Evolutionary conservation across 2,329 filamentous ascomycete genomes (phyloP).

Genomic region (Nannizzia gypsea): DNA sequence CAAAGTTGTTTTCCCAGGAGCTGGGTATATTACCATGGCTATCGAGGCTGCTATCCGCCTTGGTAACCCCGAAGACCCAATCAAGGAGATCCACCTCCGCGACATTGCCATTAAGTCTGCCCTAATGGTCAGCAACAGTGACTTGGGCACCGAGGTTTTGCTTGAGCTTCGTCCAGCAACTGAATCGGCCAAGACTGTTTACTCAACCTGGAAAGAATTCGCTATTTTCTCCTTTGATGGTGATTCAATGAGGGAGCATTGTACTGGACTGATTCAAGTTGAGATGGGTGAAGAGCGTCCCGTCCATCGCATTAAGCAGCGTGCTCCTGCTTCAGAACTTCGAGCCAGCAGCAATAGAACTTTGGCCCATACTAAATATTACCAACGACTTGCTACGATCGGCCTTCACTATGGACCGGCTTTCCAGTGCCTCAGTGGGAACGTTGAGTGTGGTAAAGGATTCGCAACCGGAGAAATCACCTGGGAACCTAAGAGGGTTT

Average conservation of each 20-base stretch:
- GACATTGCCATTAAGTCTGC: constrained; percentile 13
- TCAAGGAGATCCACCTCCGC: constrained; percentile 5
- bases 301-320: constrained; percentile 8
- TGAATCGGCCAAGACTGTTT: constrained; percentile 12
- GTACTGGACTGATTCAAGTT: constrained; percentile 16
- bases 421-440: constrained; percentile 15
- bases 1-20: constrained; percentile 12
- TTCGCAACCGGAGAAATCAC: constrained; percentile 16
- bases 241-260: constrained; percentile 15
- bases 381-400: constrained; percentile 14
- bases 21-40: constrained; percentile 12
- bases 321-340: constrained; percentile 9
- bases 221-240: constrained; percentile 16
- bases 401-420: constrained; percentile 17
- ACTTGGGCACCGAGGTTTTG: constrained; percentile 16
- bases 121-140: constrained; percentile 14
- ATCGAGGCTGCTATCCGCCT: constrained; percentile 15
- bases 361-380: constrained; percentile 13
- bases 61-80: constrained; percentile 3
- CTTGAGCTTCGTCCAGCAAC: constrained; percentile 14
- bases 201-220: constrained; percentile 17
- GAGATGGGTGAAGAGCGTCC: constrained; percentile 13
- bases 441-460: constrained; percentile 16
- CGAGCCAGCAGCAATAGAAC: constrained; percentile 13
- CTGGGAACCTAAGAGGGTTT: constrained; percentile 11